Percentiles rank a stretch among this genome's conserved stretches.
phyloP scores from a whole-genome alignment of 2,329 filamentous ascomycete genomes.

The Colletotrichum karsti region DNA sequence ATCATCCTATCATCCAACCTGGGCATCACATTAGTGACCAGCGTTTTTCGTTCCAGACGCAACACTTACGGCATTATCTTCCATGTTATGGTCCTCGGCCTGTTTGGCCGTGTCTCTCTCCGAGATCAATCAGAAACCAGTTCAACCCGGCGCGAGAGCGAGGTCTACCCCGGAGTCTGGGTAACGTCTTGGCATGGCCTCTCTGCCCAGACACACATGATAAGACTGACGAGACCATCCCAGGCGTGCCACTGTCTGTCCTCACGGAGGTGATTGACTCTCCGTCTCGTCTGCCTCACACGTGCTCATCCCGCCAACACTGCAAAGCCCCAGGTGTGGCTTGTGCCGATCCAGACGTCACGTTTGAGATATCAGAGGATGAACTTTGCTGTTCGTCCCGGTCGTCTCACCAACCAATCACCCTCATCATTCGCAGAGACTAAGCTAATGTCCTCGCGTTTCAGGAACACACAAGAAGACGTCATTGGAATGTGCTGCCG shows the following conservation, averaged over 20 bases:
- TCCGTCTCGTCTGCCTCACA: background rate
- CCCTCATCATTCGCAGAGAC: background rate
- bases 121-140: background rate
- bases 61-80: background rate
- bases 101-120: constrained; percentile 7
- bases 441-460: background rate
- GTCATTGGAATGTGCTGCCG: constrained; percentile 8
- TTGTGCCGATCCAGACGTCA: background rate
- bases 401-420: background rate
- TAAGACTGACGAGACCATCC: background rate
- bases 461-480: background rate
- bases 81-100: constrained; percentile 9
- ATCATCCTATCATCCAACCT: background rate
- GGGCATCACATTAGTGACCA: background rate
- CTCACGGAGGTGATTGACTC: background rate
- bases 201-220: background rate
- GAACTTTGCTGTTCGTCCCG: background rate
- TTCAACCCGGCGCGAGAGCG: background rate
- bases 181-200: background rate
- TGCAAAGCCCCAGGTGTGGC: background rate
- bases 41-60: constrained; percentile 11
- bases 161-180: background rate
- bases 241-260: background rate
- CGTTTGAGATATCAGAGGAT: constrained; percentile 3
- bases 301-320: background rate